These are phyloP conservation scores for Phytophthora colocasiae DNA, from an alignment of 352 stramenopile genomes.

Conservation along the genomic window DNA sequence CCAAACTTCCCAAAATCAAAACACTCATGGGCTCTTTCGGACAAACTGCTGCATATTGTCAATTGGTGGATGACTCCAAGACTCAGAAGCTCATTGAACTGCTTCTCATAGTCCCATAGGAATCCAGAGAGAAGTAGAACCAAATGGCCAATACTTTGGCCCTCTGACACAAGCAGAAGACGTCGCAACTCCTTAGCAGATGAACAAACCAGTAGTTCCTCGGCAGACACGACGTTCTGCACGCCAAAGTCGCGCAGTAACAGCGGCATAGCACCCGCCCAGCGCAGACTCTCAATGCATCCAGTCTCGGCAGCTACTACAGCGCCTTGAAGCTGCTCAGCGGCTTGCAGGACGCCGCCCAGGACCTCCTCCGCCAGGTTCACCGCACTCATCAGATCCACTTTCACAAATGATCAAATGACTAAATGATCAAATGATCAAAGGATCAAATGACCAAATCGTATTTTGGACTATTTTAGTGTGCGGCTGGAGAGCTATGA, in stretches of 20 bases:
- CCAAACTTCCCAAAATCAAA: slow-evolving; percentile 51
- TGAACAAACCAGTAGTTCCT: slow-evolving; percentile 42
- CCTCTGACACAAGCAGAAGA: slow-evolving; percentile 30
- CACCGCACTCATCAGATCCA: slow-evolving; percentile 27
- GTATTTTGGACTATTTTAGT: too few species aligned
- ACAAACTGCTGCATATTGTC: slow-evolving; percentile 71
- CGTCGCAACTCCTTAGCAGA: slow-evolving; percentile 21
- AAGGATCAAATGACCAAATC: not conserved
- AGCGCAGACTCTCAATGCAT: slow-evolving; percentile 70
- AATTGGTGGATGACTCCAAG: slow-evolving; percentile 49
- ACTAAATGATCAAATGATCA: not conserved
- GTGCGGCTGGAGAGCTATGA: slow-evolving; percentile 23
- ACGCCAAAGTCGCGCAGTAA: slow-evolving; percentile 71
- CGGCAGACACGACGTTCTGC: slow-evolving; percentile 50
- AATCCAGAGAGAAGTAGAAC: slow-evolving; percentile 64
- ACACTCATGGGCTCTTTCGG: slow-evolving; percentile 75
- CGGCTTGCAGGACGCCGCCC: slow-evolving; percentile 56
- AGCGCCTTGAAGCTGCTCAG: slow-evolving; percentile 59
- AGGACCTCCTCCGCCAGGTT: slow-evolving; percentile 71
- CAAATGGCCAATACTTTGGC: slow-evolving; percentile 45
- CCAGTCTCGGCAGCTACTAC: slow-evolving; percentile 62
- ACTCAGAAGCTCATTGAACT: slow-evolving; percentile 44
- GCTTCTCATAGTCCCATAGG: slow-evolving; percentile 66
- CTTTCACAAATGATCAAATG: slow-evolving; percentile 3
- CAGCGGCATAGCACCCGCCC: slow-evolving; percentile 68